A percentile compares a stretch with the other conserved stretches of the same genome.
phyloP scores from a whole-genome alignment of 164 flowering plant species.

The Protea cynaroides region DNA sequence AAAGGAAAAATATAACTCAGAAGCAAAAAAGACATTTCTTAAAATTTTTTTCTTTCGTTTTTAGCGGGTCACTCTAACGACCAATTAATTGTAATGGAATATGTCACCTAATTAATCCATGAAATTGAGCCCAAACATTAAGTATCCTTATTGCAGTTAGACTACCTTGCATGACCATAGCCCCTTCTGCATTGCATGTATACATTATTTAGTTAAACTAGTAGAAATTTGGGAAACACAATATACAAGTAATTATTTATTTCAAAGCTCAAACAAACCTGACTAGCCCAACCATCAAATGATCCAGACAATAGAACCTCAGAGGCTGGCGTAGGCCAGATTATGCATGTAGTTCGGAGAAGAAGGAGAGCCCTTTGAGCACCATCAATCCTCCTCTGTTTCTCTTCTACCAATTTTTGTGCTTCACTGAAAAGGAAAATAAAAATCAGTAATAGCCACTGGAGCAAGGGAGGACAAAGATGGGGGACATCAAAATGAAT shows the following conservation, averaged over 20 bases:
- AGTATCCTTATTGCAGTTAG: no score
- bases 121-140: no score
- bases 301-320: conserved; percentile 84
- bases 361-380: conserved; percentile 49
- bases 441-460: background rate
- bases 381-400: conserved; percentile 58
- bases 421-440: conserved; percentile 47
- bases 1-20: no score
- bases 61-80: no score
- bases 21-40: no score
- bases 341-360: conserved; percentile 53
- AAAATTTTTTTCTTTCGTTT: no score
- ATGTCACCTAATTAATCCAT: no score
- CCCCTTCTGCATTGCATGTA: no score
- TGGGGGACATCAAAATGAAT: conserved; percentile 4
- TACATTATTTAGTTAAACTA: no score
- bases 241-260: conserved; percentile 1
- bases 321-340: conserved; percentile 80
- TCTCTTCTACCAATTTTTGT: conserved; percentile 53
- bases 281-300: conserved; percentile 89
- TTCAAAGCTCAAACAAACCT: conserved; percentile 40
- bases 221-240: background rate
- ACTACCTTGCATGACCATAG: no score
- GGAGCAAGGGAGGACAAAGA: conserved; percentile 7
- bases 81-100: no score